Evolutionary conservation across 306 rosid genomes (phyloP).

Genomic region (Trifolium fragiferum): DNA sequence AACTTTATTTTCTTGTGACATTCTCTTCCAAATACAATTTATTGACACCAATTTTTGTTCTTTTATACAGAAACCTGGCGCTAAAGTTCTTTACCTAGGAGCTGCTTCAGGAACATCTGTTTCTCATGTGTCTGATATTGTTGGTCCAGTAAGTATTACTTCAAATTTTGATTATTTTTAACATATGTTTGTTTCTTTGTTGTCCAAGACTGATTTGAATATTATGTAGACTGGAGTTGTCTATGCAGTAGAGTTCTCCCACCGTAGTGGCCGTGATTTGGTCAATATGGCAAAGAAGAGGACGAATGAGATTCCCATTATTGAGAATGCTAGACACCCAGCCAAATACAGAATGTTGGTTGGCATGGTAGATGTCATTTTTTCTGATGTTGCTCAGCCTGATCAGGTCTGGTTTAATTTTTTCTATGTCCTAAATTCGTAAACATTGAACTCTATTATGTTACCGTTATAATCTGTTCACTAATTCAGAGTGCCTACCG

Average conservation of each 20-base stretch:
- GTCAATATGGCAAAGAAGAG: constrained; percentile 97
- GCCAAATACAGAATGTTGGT: constrained; percentile 91
- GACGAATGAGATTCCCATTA: constrained; percentile 84
- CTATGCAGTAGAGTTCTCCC: constrained; percentile 95
- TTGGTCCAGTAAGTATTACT: constrained; percentile 78
- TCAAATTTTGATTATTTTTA: background rate
- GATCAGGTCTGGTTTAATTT: constrained; percentile 90
- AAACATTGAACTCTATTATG: background rate
- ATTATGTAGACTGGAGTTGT: constrained; percentile 73
- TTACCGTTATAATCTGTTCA: background rate
- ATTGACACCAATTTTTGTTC: background rate
- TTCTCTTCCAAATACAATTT: no score
- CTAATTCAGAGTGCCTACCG: background rate
- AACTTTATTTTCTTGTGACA: background rate
- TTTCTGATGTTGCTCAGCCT: constrained; percentile 99
- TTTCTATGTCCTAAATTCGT: no score
- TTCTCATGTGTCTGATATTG: constrained; percentile 90
- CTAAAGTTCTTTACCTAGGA: constrained; percentile 80
- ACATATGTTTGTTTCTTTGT: background rate
- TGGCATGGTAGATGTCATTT: constrained; percentile 96
- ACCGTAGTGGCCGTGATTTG: constrained; percentile 93
- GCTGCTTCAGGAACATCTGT: constrained; percentile 99
- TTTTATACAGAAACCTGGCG: constrained; percentile 71
- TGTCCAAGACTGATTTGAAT: background rate
- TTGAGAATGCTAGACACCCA: constrained; percentile 98